Evolutionary conservation across 805 yeast species (phyloP).

Genomic region (Cyberlindnera xishuangbannaensis): DNA sequence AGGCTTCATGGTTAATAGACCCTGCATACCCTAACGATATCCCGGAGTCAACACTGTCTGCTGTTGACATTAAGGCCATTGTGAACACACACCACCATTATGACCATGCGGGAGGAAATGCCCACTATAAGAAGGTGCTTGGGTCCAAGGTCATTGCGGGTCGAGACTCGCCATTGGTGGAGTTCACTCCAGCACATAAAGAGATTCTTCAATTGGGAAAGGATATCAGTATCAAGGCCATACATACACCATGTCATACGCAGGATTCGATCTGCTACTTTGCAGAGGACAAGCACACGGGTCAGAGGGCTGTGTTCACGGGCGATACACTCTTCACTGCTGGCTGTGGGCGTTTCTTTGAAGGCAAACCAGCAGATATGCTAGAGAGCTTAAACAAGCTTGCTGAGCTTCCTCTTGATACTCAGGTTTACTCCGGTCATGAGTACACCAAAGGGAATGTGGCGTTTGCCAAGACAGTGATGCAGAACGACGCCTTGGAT

Average conservation of each 20-base stretch:
- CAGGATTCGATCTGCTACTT: constrained; percentile 91
- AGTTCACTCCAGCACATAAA: constrained; percentile 61
- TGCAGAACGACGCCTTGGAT: constrained; percentile 39
- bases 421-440: constrained; percentile 88
- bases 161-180: constrained; percentile 66
- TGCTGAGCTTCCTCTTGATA: constrained; percentile 57
- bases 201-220: constrained; percentile 61
- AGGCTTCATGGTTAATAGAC: constrained; percentile 79
- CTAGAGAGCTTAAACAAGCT: constrained; percentile 56
- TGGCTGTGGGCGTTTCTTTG: constrained; percentile 97
- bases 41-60: constrained; percentile 36
- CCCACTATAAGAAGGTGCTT: constrained; percentile 25
- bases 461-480: constrained; percentile 62
- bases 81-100: constrained; percentile 96
- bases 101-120: constrained; percentile 91
- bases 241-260: constrained; percentile 97
- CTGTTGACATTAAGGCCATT: constrained; percentile 58
- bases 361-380: constrained; percentile 85
- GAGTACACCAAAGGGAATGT: constrained; percentile 87
- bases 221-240: constrained; percentile 60
- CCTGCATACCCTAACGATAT: constrained; percentile 83
- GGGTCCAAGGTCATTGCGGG: constrained; percentile 77
- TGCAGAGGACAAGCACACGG: constrained; percentile 54
- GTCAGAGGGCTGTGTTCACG: constrained; percentile 74
- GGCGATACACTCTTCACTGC: constrained; percentile 94